Conservation (phyloP, 192 early-diverging fungal species). For the Gaertneriomyces semiglobifer region DNA sequence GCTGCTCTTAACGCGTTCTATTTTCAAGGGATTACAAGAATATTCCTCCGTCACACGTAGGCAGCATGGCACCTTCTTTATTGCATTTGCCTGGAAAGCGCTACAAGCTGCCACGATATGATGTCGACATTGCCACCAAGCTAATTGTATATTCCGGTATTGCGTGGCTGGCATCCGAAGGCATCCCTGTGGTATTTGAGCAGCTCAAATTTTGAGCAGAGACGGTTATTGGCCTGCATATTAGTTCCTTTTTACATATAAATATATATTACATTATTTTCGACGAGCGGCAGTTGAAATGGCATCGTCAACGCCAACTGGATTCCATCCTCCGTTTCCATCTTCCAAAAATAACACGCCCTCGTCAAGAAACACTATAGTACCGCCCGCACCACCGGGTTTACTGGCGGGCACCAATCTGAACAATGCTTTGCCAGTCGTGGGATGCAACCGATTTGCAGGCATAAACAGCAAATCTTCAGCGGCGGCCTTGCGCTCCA, state of each 20-base stretch:
- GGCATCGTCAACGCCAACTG: conserved; percentile 54
- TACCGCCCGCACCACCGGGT: conserved; percentile 45
- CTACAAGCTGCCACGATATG: conserved; percentile 25
- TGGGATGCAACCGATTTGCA: conserved; percentile 42
- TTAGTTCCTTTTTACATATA: background rate
- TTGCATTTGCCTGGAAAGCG: conserved; percentile 8
- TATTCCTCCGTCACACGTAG: conserved; percentile 12
- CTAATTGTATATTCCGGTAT: conserved; percentile 40
- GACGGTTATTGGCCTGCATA: no score
- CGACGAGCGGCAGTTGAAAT: conserved; percentile 33
- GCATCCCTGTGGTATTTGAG: conserved; percentile 24
- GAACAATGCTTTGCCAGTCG: conserved; percentile 55
- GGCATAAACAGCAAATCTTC: conserved; percentile 55
- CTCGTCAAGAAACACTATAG: conserved; percentile 60
- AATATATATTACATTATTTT: background rate
- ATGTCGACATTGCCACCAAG: conserved; percentile 24
- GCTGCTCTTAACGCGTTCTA: background rate
- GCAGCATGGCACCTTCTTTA: conserved; percentile 16
- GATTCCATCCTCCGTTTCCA: conserved; percentile 49
- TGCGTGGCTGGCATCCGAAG: conserved; percentile 32
- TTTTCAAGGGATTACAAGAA: conserved; percentile 4
- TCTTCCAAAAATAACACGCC: conserved; percentile 61
- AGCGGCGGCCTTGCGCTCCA: conserved; percentile 55
- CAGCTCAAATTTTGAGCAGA: conserved; percentile 15
- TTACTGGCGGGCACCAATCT: conserved; percentile 42